Evolutionary conservation across 371 early-diverging fungal species (phyloP).

Genomic region (Mortierella sp.): DNA sequence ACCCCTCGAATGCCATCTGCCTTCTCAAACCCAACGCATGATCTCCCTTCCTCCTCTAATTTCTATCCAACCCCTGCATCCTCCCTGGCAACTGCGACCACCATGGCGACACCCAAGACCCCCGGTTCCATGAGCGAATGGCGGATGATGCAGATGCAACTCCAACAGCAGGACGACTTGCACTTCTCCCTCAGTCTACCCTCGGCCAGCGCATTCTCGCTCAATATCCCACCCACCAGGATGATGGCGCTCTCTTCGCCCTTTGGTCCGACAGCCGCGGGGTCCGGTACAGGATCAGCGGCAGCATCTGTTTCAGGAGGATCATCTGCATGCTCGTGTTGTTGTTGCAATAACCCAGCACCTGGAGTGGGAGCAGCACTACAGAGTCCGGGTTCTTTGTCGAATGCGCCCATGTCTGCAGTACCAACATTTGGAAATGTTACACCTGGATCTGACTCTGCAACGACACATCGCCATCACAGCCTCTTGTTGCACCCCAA

Average conservation of each 20-base stretch:
- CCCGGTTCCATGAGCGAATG: constrained; percentile 44
- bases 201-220: constrained; percentile 14
- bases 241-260: background rate
- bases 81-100: constrained; percentile 6
- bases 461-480: constrained; percentile 10
- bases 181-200: constrained; percentile 24
- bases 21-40: background rate
- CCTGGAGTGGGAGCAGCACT: background rate
- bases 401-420: background rate
- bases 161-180: constrained; percentile 43
- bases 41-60: background rate
- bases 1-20: constrained; percentile 18
- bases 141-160: constrained; percentile 52
- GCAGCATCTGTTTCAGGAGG: background rate
- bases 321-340: constrained; percentile 12
- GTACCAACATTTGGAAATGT: background rate
- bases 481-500: constrained; percentile 19
- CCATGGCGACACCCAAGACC: constrained; percentile 24
- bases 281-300: background rate
- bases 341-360: background rate
- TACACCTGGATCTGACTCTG: constrained; percentile 1
- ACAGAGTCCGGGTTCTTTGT: background rate
- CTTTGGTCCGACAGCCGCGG: background rate
- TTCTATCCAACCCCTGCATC: constrained; percentile 21
- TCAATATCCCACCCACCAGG: background rate